These are phyloP conservation scores for Maudiozyma barnettii DNA, from an alignment of 805 yeast genomes.

Conservation along the genomic window DNA sequence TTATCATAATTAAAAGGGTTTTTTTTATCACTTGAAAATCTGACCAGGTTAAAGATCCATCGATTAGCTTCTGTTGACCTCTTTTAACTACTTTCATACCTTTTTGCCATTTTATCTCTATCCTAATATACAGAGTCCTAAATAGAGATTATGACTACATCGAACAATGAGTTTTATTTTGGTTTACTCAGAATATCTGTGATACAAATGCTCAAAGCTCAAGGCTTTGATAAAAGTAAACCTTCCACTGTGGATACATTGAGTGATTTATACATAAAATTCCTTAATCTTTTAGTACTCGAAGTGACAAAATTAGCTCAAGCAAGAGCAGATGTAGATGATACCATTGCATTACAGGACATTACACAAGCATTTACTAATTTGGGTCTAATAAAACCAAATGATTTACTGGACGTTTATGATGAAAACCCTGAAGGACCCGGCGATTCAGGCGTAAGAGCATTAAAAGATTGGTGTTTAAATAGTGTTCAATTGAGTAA, in stretches of 20 bases:
- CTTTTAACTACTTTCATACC: no score
- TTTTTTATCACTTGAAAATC: no score
- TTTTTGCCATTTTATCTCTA: no score
- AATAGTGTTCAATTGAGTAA: slow-evolving; percentile 35
- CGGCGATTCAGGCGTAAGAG: slow-evolving; percentile 39
- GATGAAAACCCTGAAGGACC: slow-evolving; percentile 37
- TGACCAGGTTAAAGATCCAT: no score
- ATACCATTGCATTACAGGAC: slow-evolving; percentile 48
- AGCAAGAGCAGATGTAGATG: slow-evolving; percentile 34
- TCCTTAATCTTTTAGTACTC: slow-evolving; percentile 43
- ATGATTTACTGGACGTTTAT: slow-evolving; percentile 42
- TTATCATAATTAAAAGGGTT: no score
- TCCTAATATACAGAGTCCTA: background rate
- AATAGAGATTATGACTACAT: slow-evolving; percentile 11
- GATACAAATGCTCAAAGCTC: slow-evolving; percentile 54
- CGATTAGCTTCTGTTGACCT: no score
- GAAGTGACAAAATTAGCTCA: slow-evolving; percentile 44
- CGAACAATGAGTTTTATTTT: slow-evolving; percentile 35
- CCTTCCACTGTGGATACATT: slow-evolving; percentile 63
- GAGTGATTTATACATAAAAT: slow-evolving; percentile 67
- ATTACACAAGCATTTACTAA: slow-evolving; percentile 60
- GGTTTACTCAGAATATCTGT: slow-evolving; percentile 40
- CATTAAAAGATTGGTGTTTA: slow-evolving; percentile 49
- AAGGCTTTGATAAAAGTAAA: slow-evolving; percentile 75
- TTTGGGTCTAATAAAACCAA: slow-evolving; percentile 53